Evolutionary conservation across 2,329 filamentous ascomycete genomes (phyloP).

Genomic region (Alternaria tenuissima): DNA sequence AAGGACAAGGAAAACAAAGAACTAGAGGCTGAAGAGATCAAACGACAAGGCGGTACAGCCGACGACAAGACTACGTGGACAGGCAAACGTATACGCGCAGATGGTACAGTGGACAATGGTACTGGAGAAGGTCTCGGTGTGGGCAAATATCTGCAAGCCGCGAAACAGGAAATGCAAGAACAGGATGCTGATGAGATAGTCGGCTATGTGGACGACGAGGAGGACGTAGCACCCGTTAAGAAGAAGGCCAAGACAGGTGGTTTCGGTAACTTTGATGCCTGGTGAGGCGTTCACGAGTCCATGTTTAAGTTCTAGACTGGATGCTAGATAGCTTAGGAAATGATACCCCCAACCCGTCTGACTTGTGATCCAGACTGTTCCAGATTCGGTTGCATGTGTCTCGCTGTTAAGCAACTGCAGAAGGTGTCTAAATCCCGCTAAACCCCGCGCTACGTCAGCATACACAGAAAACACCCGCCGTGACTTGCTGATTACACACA

Average conservation of each 20-base stretch:
- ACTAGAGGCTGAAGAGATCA: slow-evolving; percentile 69
- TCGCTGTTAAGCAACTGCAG: neutral
- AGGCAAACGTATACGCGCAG: slow-evolving; percentile 81
- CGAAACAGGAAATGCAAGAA: slow-evolving; percentile 50
- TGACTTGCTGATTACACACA: neutral
- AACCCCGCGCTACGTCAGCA: neutral
- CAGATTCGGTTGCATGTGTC: neutral
- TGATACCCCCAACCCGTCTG: neutral
- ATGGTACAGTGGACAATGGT: slow-evolving; percentile 65
- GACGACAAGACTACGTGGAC: slow-evolving; percentile 96
- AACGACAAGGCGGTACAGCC: slow-evolving; percentile 74
- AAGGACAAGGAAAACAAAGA: slow-evolving; percentile 65
- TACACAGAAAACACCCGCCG: neutral
- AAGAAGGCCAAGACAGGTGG: slow-evolving; percentile 82
- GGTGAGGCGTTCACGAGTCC: slow-evolving; percentile 61
- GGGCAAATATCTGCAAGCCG: slow-evolving; percentile 84
- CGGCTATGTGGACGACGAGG: slow-evolving; percentile 70
- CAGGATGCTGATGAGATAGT: slow-evolving; percentile 65
- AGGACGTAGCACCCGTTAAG: slow-evolving; percentile 68
- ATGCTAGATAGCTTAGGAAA: neutral
- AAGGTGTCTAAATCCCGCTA: neutral
- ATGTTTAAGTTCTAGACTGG: neutral
- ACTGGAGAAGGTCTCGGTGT: slow-evolving; percentile 64
- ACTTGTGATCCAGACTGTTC: neutral
- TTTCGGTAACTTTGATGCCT: slow-evolving; percentile 94